phyloP scores from a whole-genome alignment of 352 stramenopile genomes.

The Halophytophthora polymorphica region DNA sequence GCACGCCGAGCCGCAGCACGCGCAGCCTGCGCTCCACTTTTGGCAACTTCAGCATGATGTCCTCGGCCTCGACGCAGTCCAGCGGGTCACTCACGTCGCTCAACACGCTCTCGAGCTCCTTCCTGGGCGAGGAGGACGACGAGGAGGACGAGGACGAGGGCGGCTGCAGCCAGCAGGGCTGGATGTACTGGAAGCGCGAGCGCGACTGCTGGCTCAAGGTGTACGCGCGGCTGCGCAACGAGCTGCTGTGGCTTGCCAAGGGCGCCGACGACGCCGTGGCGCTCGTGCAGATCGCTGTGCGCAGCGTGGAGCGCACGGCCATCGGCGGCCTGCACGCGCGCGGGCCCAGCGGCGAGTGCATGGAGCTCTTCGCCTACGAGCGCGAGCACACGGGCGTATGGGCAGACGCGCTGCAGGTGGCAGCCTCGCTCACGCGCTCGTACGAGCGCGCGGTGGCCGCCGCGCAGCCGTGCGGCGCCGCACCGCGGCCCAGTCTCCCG shows the following conservation, averaged over 20 bases:
- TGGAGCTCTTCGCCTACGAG: constrained; percentile 79
- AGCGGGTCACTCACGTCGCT: constrained; percentile 28
- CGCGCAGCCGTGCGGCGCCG: constrained; percentile 10
- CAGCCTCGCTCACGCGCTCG: constrained; percentile 44
- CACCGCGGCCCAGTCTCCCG: constrained; percentile 10
- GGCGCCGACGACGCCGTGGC: constrained; percentile 34
- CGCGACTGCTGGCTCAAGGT: constrained; percentile 73
- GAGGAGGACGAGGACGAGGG: constrained; percentile 23
- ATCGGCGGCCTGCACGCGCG: constrained; percentile 48
- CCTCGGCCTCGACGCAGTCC: constrained; percentile 20
- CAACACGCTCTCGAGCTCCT: constrained; percentile 54
- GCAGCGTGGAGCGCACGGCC: constrained; percentile 39
- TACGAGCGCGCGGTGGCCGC: constrained; percentile 40
- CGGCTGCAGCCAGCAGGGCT: constrained; percentile 37
- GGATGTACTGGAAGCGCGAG: constrained; percentile 78
- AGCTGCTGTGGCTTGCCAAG: constrained; percentile 68
- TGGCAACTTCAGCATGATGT: constrained; percentile 36
- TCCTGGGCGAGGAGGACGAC: constrained; percentile 30
- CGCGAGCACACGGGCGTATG: constrained; percentile 44
- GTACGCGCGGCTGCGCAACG: constrained; percentile 60
- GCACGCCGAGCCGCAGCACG: constrained; percentile 20
- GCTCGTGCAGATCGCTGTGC: constrained; percentile 68
- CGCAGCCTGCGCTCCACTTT: constrained; percentile 26
- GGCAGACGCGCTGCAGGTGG: constrained; percentile 68
- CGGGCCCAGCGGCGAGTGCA: constrained; percentile 54